Evolutionary conservation across 345 rosid species (phyloP), one percentile per base, ranked within the genome.

Genomic region (Eucalyptus sp.): DNA sequence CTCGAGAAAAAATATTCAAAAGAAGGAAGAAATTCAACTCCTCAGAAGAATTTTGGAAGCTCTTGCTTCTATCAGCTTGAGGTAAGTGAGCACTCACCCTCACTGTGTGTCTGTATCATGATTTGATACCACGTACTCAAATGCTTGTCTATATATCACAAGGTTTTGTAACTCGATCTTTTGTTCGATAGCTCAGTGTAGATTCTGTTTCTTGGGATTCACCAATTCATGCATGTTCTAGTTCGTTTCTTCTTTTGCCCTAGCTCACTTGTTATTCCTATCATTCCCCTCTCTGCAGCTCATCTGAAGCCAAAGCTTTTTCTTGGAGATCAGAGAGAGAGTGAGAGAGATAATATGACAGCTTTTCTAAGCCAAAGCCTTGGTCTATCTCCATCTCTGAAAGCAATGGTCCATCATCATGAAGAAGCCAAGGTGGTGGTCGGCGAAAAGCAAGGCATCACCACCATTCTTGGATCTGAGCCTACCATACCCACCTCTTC

Each of bases 401-500:
- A 86, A 31, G 76, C 84, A 76, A 76, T 33, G 92, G 52, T 88
- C 94, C 4, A 60, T 92, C 90, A 90, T 92, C 91, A 91, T 90
- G 62, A 88, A 76, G 83, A 71, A 71, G 27, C 50, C 27, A 93
- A 87, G 88, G 94, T 91, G 84, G 91, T 56, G n/a, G 88, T 87
- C 24, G 44, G 85, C 68, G 89, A 89, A 89, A 92, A 90, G 83
- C 96, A 94, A 92, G 99, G 99, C 22, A 95, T 96, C 86, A 94
- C 95, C 60, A 94, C 98, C 14, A 94, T 97, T 90, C 98, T 97
- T 87, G 94, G 93, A 24, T 89, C 93, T 48, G 95, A 91, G 86
- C 54, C 88, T 50, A 92, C 92, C 25, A 90, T 51, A 54, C 89
- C 54, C 51, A 88, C 87, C 48, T 48, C 95, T 89, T 95, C 99